Percentiles rank a stretch among this genome's conserved stretches.
phyloP scores from a whole-genome alignment of 108 stramenopile genomes.

The Skeletonema potamos region DNA sequence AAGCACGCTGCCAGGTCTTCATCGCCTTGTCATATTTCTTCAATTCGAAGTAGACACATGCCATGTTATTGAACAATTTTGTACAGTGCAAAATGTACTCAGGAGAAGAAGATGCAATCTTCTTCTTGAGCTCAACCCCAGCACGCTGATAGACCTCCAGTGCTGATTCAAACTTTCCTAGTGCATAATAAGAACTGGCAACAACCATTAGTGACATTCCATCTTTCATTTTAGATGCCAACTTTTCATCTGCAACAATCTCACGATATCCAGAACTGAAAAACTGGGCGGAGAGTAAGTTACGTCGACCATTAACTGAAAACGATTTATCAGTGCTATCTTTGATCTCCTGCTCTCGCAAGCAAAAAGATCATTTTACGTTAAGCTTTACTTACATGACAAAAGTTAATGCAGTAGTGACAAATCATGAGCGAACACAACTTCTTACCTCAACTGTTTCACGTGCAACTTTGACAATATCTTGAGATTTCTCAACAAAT shows the following conservation, averaged over 20 bases:
- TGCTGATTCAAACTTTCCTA: constrained; percentile 41
- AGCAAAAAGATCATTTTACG: neutral
- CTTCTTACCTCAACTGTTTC: constrained; percentile 45
- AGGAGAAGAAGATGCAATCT: constrained; percentile 23
- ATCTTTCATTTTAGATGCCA: constrained; percentile 9
- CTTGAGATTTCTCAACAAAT: constrained; percentile 41
- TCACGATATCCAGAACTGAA: constrained; percentile 42
- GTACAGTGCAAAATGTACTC: constrained; percentile 35
- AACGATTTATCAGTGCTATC: constrained; percentile 5
- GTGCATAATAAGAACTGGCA: constrained; percentile 41
- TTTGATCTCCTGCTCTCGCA: constrained; percentile 1
- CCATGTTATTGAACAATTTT: constrained; percentile 51
- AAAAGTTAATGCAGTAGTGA: neutral
- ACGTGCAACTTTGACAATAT: constrained; percentile 30
- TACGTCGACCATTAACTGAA: constrained; percentile 16
- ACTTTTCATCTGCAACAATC: constrained; percentile 23
- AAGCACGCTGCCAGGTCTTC: constrained; percentile 44
- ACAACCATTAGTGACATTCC: constrained; percentile 40
- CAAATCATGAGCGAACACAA: neutral
- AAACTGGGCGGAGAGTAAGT: constrained; percentile 34
- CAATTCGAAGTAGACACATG: constrained; percentile 45
- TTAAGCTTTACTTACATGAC: neutral
- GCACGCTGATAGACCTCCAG: constrained; percentile 37
- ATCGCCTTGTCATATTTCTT: constrained; percentile 50
- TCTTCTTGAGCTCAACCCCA: constrained; percentile 35